Evolutionary conservation across 345 rosid species (phyloP).

Genomic region (Leavenworthia alabamica): DNA sequence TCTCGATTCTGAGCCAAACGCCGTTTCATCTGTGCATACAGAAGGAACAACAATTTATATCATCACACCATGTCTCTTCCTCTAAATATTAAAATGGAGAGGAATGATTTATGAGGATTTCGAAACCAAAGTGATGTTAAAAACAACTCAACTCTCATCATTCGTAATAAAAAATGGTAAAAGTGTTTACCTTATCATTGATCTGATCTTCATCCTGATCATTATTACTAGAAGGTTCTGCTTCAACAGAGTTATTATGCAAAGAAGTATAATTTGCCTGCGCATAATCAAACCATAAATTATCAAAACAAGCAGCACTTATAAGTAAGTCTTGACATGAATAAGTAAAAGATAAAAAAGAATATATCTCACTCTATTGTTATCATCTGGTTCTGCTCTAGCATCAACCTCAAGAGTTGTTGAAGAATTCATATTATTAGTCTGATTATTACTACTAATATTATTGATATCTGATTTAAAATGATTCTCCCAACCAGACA

Average conservation of each 20-base stretch:
- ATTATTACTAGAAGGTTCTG: conserved; percentile 48
- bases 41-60: conserved; percentile 20
- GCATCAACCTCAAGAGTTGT: conserved; percentile 44
- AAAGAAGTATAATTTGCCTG: conserved; percentile 22
- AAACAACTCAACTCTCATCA: not conserved
- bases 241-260: conserved; percentile 31
- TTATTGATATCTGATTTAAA: conserved; percentile 34
- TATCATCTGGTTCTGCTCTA: conserved; percentile 30
- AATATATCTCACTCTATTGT: conserved; percentile 10
- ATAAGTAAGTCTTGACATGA: not conserved
- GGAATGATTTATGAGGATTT: not conserved
- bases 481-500: conserved; percentile 61
- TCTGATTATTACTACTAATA: conserved; percentile 15
- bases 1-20: conserved; percentile 95
- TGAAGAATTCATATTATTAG: conserved; percentile 44
- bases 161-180: not conserved
- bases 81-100: not conserved
- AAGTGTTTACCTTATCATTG: conserved; percentile 46
- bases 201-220: conserved; percentile 58
- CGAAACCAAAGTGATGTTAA: not conserved
- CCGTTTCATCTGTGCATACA: conserved; percentile 48
- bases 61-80: conserved; percentile 10
- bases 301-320: not conserved
- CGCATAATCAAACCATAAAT: not conserved
- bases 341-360: not conserved